A percentile compares a stretch with the other conserved stretches of the same genome.
Evolutionary conservation across 345 rosid species (phyloP).

Genomic region (Diplotaxis tenuifolia): DNA sequence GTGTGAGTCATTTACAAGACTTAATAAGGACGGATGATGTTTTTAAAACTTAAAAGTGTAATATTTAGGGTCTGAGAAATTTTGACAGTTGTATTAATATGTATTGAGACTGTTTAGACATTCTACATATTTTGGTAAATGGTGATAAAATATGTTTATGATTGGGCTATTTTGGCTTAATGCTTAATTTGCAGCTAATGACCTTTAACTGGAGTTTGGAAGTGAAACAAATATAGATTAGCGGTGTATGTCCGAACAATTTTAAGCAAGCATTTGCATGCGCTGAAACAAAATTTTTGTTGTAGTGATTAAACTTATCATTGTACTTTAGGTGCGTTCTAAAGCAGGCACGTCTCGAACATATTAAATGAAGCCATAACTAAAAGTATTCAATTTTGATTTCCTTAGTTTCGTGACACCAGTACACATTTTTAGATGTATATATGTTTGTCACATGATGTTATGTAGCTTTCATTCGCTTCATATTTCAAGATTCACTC

Average conservation of each 20-base stretch:
- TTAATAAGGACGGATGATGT: not conserved
- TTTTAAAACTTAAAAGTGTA: not conserved
- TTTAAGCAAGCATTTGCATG: not conserved
- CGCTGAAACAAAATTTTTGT: not conserved
- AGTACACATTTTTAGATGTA: not conserved
- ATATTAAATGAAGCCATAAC: not conserved
- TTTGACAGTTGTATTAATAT: not conserved
- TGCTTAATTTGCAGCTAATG: not conserved
- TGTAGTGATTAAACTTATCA: not conserved
- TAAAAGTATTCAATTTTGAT: not conserved
- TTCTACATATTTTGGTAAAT: not conserved
- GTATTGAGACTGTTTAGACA: not conserved
- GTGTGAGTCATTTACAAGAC: not conserved
- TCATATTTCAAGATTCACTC: not conserved
- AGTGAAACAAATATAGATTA: not conserved
- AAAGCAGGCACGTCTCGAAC: not conserved
- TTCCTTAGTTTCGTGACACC: not conserved
- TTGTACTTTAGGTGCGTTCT: not conserved
- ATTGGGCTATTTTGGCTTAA: not conserved
- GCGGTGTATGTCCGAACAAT: too few species aligned
- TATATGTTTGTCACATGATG: not conserved
- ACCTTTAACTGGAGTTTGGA: not conserved
- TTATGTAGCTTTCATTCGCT: not conserved
- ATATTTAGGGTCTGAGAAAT: not conserved
- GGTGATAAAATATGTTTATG: not conserved